Conservation (phyloP, 2,329 filamentous ascomycete genomes). For the Lizonia empirigonia region DNA sequence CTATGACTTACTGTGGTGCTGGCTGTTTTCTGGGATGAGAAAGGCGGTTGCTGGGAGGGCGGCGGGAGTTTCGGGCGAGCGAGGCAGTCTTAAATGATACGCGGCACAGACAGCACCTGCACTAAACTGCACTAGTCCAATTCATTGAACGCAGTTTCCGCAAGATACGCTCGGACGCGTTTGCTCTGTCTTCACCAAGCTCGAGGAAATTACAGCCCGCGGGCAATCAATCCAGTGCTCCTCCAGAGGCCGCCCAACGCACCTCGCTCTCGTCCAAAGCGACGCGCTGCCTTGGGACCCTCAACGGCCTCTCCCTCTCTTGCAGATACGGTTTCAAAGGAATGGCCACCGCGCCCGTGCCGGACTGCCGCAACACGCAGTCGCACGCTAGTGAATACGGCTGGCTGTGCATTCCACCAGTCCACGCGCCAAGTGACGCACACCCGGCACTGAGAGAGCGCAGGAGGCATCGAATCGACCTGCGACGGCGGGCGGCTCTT, state of each 20-base stretch:
- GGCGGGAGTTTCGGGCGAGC: constrained; percentile 15
- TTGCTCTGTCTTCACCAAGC: constrained; percentile 9
- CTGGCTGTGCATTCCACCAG: constrained; percentile 27
- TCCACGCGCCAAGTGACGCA: constrained; percentile 23
- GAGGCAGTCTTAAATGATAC: constrained; percentile 21
- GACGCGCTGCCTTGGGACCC: constrained; percentile 1
- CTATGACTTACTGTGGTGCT: constrained; percentile 15
- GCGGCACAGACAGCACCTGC: constrained; percentile 21
- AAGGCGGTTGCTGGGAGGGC: constrained; percentile 11
- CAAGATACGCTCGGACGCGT: constrained; percentile 35
- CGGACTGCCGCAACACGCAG: constrained; percentile 19
- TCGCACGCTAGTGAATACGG: constrained; percentile 18
- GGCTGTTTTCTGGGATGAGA: constrained; percentile 16
- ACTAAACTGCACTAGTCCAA: constrained; percentile 23
- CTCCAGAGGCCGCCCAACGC: not conserved
- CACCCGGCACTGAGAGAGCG: constrained; percentile 12
- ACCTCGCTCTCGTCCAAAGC: not conserved
- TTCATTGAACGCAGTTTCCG: constrained; percentile 14
- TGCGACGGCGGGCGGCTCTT: constrained; percentile 20
- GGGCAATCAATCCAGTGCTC: constrained; percentile 19
- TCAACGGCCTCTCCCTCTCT: constrained; percentile 14
- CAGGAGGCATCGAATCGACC: constrained; percentile 18
- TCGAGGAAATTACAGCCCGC: constrained; percentile 23
- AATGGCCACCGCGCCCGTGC: constrained; percentile 19
- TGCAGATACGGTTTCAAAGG: constrained; percentile 16